Percentiles rank a stretch among this genome's conserved stretches.
Evolutionary conservation across 1,284 basidiomycete genomes (phyloP).

Genomic region (Xerocomus amazonicus): DNA sequence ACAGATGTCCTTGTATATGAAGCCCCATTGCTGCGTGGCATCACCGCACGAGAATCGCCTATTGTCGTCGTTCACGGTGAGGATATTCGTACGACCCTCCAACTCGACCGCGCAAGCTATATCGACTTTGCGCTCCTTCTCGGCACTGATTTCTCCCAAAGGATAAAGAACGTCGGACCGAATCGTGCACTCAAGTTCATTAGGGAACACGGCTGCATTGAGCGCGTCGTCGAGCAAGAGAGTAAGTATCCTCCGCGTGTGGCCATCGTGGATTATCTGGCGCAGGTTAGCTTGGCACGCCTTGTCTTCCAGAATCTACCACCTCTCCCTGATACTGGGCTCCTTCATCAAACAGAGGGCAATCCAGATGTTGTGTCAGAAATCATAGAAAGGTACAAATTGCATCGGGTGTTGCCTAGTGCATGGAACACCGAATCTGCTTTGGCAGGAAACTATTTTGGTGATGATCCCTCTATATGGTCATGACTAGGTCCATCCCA

Average conservation of each 20-base stretch:
- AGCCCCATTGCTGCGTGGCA: constrained; percentile 73
- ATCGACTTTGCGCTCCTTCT: constrained; percentile 82
- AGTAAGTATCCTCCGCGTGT: constrained; percentile 48
- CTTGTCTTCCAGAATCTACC: constrained; percentile 62
- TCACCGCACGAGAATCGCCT: constrained; percentile 56
- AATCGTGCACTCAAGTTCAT: constrained; percentile 71
- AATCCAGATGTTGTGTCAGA: constrained; percentile 42
- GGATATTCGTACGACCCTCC: constrained; percentile 56
- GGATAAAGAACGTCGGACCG: constrained; percentile 79
- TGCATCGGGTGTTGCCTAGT: constrained; percentile 41
- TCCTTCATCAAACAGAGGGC: constrained; percentile 35
- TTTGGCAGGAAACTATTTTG: constrained; percentile 61
- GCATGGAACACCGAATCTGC: constrained; percentile 45
- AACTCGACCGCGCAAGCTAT: constrained; percentile 54
- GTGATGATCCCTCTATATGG: constrained; percentile 48
- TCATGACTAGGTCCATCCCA: neutral
- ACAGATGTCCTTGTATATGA: constrained; percentile 79
- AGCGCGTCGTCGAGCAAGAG: constrained; percentile 60
- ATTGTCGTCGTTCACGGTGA: constrained; percentile 62
- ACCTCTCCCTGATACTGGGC: constrained; percentile 44
- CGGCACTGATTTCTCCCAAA: constrained; percentile 84
- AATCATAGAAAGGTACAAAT: constrained; percentile 46
- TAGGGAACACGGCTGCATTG: constrained; percentile 66
- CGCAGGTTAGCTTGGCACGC: constrained; percentile 57
- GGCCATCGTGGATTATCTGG: constrained; percentile 49